Percentiles rank a stretch among this genome's conserved stretches.
Evolutionary conservation across 108 stramenopile genomes (phyloP).

Genomic region (Chaetoceros muelleri): DNA sequence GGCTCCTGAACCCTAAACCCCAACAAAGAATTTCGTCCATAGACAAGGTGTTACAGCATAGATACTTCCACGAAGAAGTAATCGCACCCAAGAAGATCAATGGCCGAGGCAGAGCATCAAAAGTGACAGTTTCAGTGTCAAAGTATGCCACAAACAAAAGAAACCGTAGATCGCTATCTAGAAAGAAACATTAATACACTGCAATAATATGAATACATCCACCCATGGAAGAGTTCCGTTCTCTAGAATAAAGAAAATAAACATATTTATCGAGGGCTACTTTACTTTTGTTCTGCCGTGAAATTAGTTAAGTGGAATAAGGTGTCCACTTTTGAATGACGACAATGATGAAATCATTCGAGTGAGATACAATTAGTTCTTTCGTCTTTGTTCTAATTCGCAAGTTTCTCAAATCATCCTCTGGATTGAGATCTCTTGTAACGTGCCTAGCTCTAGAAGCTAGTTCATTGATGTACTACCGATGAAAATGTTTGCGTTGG

Average conservation of each 20-base stretch:
- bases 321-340: slow-evolving; percentile 69
- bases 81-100: too few species aligned
- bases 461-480: slow-evolving; percentile 34
- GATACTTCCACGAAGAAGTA: neutral
- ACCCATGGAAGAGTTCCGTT: too few species aligned
- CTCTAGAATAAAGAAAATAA: too few species aligned
- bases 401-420: slow-evolving; percentile 58
- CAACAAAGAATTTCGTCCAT: neutral
- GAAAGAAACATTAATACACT: too few species aligned
- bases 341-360: slow-evolving; percentile 51
- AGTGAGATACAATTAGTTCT: slow-evolving; percentile 63
- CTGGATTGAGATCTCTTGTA: slow-evolving; percentile 63
- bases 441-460: slow-evolving; percentile 32
- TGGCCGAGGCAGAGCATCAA: too few species aligned
- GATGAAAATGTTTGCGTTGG: neutral
- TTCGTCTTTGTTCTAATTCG: slow-evolving; percentile 54
- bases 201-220: too few species aligned
- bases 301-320: too few species aligned
- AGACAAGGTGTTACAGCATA: neutral
- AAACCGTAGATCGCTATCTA: too few species aligned
- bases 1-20: neutral
- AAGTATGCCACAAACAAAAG: too few species aligned
- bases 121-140: too few species aligned
- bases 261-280: too few species aligned
- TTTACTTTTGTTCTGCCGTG: too few species aligned